These are phyloP conservation scores for Sclerotinia nivalis DNA, from an alignment of 2,329 filamentous ascomycete species.

Conservation along the genomic window DNA sequence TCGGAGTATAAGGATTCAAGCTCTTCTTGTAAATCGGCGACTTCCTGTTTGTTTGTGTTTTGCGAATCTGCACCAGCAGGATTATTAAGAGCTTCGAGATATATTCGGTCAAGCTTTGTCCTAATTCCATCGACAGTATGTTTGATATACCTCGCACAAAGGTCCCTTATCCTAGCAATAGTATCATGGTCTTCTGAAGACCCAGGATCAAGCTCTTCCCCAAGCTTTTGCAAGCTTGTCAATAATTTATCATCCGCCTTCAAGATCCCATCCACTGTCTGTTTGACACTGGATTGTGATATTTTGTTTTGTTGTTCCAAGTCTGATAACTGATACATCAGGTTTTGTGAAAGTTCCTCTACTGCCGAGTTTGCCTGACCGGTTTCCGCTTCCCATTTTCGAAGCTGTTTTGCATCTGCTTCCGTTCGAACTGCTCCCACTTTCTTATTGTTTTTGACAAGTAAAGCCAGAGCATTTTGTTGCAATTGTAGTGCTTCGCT, in stretches of 20 bases:
- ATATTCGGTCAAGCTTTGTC: slow-evolving; percentile 56
- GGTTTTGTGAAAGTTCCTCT: slow-evolving; percentile 49
- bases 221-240: slow-evolving; percentile 64
- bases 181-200: slow-evolving; percentile 54
- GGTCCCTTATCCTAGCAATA: slow-evolving; percentile 59
- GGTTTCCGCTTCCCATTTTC: slow-evolving; percentile 46
- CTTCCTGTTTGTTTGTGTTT: slow-evolving; percentile 42
- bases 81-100: slow-evolving; percentile 50
- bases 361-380: slow-evolving; percentile 49
- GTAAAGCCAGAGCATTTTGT: slow-evolving; percentile 58
- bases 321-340: slow-evolving; percentile 51
- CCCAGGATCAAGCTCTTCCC: slow-evolving; percentile 58
- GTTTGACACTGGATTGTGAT: slow-evolving; percentile 49
- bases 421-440: slow-evolving; percentile 41
- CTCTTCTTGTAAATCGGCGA: slow-evolving; percentile 59
- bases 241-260: slow-evolving; percentile 66
- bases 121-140: slow-evolving; percentile 56
- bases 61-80: slow-evolving; percentile 23
- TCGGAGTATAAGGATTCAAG: slow-evolving; percentile 70
- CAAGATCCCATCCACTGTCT: slow-evolving; percentile 53
- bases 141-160: slow-evolving; percentile 58
- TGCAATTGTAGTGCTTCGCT: slow-evolving; percentile 62
- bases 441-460: slow-evolving; percentile 49
- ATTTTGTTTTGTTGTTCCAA: slow-evolving; percentile 53
- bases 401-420: slow-evolving; percentile 45